Percentiles rank a stretch among this genome's conserved stretches.
Conservation (phyloP, 192 early-diverging fungal genomes). For the Linnemannia hyalina region DNA sequence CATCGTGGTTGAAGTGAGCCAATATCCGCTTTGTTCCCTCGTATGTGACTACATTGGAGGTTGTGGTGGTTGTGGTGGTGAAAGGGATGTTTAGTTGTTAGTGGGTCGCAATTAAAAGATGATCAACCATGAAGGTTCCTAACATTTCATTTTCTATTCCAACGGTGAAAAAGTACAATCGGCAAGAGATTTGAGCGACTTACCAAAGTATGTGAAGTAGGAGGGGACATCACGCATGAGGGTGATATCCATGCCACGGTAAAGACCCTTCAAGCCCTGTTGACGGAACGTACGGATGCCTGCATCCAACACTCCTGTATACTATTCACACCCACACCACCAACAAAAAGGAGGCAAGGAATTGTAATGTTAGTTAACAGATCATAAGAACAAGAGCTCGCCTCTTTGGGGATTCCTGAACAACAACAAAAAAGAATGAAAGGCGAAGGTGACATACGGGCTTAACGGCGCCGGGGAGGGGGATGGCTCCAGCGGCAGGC, state of each 20-base stretch:
- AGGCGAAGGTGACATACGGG: slow-evolving; percentile 32
- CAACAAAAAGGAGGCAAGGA: background rate
- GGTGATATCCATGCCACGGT: slow-evolving; percentile 92
- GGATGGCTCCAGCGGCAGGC: slow-evolving; percentile 19
- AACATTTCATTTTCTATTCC: too few species aligned
- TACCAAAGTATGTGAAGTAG: slow-evolving; percentile 93
- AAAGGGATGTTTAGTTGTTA: background rate
- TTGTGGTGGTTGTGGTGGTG: background rate
- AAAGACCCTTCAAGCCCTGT: slow-evolving; percentile 83
- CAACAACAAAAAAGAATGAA: slow-evolving; percentile 4
- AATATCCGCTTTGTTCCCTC: slow-evolving; percentile 84
- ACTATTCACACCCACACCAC: slow-evolving; percentile 55
- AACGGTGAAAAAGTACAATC: too few species aligned
- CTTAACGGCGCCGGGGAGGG: slow-evolving; percentile 21
- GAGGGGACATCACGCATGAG: slow-evolving; percentile 93
- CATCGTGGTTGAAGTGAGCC: slow-evolving; percentile 64
- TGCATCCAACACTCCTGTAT: slow-evolving; percentile 93
- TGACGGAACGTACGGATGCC: slow-evolving; percentile 81
- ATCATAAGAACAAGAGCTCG: background rate
- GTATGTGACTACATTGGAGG: slow-evolving; percentile 71
- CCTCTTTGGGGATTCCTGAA: background rate
- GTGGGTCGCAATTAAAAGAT: background rate
- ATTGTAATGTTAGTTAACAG: background rate
- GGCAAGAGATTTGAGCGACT: background rate
- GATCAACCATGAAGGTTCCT: too few species aligned